Base-by-base conservation (phyloP, 1,284 basidiomycete species). In the Porogramme epimiltina region DNA sequence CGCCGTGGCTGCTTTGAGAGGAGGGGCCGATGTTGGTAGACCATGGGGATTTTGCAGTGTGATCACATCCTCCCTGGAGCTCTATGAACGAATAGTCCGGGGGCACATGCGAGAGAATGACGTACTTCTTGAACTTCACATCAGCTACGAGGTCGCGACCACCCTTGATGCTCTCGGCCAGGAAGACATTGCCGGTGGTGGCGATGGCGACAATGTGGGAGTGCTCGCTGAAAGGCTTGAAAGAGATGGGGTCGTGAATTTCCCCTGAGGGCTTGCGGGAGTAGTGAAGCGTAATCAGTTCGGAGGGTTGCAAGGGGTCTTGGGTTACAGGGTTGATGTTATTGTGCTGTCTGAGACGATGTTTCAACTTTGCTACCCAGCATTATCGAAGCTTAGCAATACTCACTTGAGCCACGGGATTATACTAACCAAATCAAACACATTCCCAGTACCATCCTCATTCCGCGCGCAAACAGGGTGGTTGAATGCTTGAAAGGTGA, bases 391-490 rank as follows among this genome's bases (percentile, higher is more conserved):
- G 3, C 23, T 47, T 20, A 51, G 44, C 0, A 20, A 19, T n/a
- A 79, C 85, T 61, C 64, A 89, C 93, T 96, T 92, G 42, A 98
- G 78, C 84, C 93, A 97, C 28, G 95, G 93, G 34, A 96, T 87
- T 62, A 97, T 93, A 67, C 93, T 94, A 45, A 92, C 79, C 45
- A 95, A 73, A 61, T 95, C 92, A 67, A 93, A 93, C n/a, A 91
- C 89, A 45, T 73, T 73, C 10, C 91, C 90, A 1, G 87, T 90
- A 25, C 89, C 88, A 64, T 93, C 90, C 28, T 77, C 66, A 62
- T 91, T 91, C 28, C 86, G 79, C 1, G 92, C 90, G 62, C 92
- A 94, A 6, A 97, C 95, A 0, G 95, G 95, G 62, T 93, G 87
- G 20, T 77, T 78, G 68, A 97, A 98, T 1, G 90, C 92, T 67